Base-by-base conservation (phyloP, 768 basidiomycete species). In the Gloeopeniophorella convolvens region DNA sequence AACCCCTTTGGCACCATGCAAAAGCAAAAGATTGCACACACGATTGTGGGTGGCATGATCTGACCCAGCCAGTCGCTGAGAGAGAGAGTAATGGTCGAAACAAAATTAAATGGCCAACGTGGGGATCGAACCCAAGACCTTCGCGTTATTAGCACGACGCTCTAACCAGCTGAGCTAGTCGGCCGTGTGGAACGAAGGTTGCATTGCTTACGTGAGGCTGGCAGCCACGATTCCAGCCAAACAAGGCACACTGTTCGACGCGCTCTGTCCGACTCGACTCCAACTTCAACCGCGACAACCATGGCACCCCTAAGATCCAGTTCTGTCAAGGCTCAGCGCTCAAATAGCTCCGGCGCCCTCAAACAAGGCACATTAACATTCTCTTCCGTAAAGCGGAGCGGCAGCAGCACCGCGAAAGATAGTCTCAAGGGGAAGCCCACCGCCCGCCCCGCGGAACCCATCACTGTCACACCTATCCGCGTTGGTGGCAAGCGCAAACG, bases 101-200 rank as follows among this genome's bases (percentile, higher is more conserved):
- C 44, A 50, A 21, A 26, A 20, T 11, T 21, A 1, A 16, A 45
- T 61, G 60, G 60, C 60, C 60, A 57, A 57, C 50, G 59, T 60
- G 60, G 60, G 60, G 60, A 54, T 61, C 60, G 60, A 61, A 61
- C 60, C 60, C 60, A 58, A 58, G 60, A 60, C 60, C 60, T 61
- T 61, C 59, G 60, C 50, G 54, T 55, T 77, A 82, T 83, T 85
- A 86, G 83, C 80, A 83, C 83, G 79, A 85, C 83, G 84, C 85
- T 86, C 85, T 86, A 86, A 87, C 85, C 85, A 86, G 72, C 85
- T 88, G 85, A 88, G 85, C 85, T 85, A 87, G 82, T 79, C 84
- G 83, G 84, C 84, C 83, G 47, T 58, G 5, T 24, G 1, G 3
- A 4, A 4, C 0, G 0, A 0, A 5, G 13, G 0, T 11, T 3